Conservation (phyloP, 2,329 filamentous ascomycete species). For the Pezicula carpinea region DNA sequence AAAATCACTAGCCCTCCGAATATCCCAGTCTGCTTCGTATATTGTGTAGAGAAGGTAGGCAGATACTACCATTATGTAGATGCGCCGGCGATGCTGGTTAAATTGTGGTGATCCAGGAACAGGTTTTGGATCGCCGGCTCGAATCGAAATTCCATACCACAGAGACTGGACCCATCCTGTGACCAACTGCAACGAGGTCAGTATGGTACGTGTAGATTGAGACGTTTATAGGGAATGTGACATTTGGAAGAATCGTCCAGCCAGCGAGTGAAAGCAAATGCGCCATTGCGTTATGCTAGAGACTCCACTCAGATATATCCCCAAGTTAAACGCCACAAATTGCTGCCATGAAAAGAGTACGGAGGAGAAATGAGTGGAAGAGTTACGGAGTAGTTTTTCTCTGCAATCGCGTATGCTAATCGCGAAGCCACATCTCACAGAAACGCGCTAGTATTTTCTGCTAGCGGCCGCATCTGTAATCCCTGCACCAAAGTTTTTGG, state of each 20-base stretch:
- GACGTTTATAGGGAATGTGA: conserved; percentile 30
- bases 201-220: neutral
- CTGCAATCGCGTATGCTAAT: too few relatives aligned
- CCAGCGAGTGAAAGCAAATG: conserved; percentile 49
- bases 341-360: too few relatives aligned
- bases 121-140: conserved; percentile 80
- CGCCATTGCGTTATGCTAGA: neutral
- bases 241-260: conserved; percentile 59
- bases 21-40: conserved; percentile 82
- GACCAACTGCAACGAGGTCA: conserved; percentile 52
- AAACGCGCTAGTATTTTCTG: neutral
- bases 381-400: too few relatives aligned
- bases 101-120: conserved; percentile 64
- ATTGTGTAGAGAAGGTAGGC: conserved; percentile 87
- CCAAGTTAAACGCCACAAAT: too few relatives aligned
- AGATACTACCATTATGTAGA: conserved; percentile 78
- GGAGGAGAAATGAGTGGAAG: too few relatives aligned
- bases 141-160: conserved; percentile 85
- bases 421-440: neutral
- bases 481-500: conserved; percentile 15
- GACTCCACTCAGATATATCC: too few relatives aligned
- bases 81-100: conserved; percentile 70
- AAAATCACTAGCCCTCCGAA: conserved; percentile 68
- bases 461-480: conserved; percentile 18
- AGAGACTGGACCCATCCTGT: conserved; percentile 73